Base-by-base conservation (phyloP, 2,329 filamentous ascomycete genomes). In the Ophiocordyceps sinensis region DNA sequence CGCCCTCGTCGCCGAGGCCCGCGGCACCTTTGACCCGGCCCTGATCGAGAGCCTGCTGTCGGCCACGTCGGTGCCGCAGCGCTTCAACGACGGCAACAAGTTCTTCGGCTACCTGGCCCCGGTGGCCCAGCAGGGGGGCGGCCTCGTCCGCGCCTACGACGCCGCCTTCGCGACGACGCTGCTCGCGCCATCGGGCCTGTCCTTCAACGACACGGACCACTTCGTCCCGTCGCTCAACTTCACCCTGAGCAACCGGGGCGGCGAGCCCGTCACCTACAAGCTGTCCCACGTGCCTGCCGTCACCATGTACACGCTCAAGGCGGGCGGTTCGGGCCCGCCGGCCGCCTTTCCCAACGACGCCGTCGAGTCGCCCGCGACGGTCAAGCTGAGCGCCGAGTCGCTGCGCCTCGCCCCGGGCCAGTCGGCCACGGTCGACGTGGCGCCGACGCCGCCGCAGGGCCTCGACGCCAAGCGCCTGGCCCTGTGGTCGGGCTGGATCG, bases 171-270 rank as follows among this genome's bases (percentile, higher is more conserved):
- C 70, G 14, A 72, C 64, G 3, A 68, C 69, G 2, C 51, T 73
- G 12, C 59, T 80, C 17, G 69, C 67, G 49, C 67, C 65, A 10
- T 71, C 71, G n/a, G 73, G 68, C 53, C 57, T 82, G 13, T 67
- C 72, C 4, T 79, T 80, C 59, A 80, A 81, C 52, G 77, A 82
- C 53, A 77, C 75, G 0, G 71, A 73, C 47, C 54, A 79, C 61
- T 69, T 77, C 45, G 53, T 55, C 37, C 55, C 61, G 11, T 61
- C 59, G 2, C 59, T 67, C 36, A 66, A 67, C 46, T 76, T 81
- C 51, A 67, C 62, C 32, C 63, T 82, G 47, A 64, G 57, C 49
- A 82, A 81, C 60, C 61, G 62, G 5, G 71, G 69, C 37, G 55
- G 55, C 14, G 59, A 62, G 21, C 54, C 62, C 0, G 54, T 75